Evolutionary conservation across 169 alveolate genomes (phyloP), one percentile per base, ranked within the genome.

Genomic region (Plasmodium berghei): DNA sequence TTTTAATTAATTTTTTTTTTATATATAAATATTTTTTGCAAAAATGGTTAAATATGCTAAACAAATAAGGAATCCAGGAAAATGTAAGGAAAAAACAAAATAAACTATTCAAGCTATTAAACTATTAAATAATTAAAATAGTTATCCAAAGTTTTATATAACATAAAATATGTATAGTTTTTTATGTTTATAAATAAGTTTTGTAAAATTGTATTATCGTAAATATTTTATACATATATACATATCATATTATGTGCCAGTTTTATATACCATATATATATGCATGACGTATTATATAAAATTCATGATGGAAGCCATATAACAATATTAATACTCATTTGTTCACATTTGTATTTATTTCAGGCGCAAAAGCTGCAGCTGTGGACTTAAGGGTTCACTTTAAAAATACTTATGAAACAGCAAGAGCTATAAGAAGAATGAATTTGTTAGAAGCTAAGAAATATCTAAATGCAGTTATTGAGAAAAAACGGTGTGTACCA

Each of bases 341-440:
- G 0, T 8, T 6, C 14, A 0, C 6, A 52, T 12, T 16, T 66
- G 24, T 54, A 69, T 14, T 45, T 42, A 42, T 52, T 74, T 59
- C 22, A 80, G 90, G 85, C 42, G 90, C 90, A 22, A 80, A 56
- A 28, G 83, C 73, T 26, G 90, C 90, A 20, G 99, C 97, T 28
- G 77, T 94, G 46, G 98, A 98, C 90, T 91, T 98, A 77, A 96
- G 99, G 74, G 98, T 96, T 54, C 98, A 97, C 93, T 97, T 95
- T 96, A 98, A 98, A 97, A 98, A 98, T 92, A 98, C 99, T 56
- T 97, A 95, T 83, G 99, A 98, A 94, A 97, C 98, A 20, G 99
- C 98, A 34, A 93, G 95, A 86, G 99, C 99, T 85, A 97, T 98
- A 87, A 97, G 97, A 94, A 98, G 98, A 87, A 96, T 97, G 99